These are phyloP conservation scores for Coprinopsis sp. DNA, from an alignment of 768 basidiomycete genomes.

Conservation along the genomic window DNA sequence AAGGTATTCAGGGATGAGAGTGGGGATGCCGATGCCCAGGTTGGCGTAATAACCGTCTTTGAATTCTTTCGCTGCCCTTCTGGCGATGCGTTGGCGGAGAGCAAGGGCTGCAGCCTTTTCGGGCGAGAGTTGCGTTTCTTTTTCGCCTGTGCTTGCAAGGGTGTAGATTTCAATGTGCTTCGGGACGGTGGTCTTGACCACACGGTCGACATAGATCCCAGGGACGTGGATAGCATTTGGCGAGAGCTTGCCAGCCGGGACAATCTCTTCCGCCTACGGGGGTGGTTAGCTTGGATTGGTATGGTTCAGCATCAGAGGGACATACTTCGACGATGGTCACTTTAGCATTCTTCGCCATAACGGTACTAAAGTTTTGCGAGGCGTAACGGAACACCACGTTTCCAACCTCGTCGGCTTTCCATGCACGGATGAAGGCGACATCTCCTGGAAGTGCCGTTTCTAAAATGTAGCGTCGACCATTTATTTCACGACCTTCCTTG, in stretches of 20 bases:
- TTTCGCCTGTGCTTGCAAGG: slow-evolving; percentile 46
- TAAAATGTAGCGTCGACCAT: slow-evolving; percentile 76
- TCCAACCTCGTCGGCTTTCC: slow-evolving; percentile 90
- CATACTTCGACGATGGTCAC: slow-evolving; percentile 86
- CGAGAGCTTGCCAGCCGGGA: slow-evolving; percentile 75
- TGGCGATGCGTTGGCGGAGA: slow-evolving; percentile 71
- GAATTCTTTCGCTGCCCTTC: slow-evolving; percentile 84
- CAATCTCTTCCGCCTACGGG: slow-evolving; percentile 81
- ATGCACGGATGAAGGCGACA: slow-evolving; percentile 82
- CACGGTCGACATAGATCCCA: slow-evolving; percentile 84
- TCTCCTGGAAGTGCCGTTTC: slow-evolving; percentile 78
- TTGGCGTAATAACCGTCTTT: slow-evolving; percentile 87
- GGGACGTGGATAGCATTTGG: slow-evolving; percentile 80
- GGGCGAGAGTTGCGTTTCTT: slow-evolving; percentile 27
- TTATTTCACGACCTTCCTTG: slow-evolving; percentile 73
- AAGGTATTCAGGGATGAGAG: slow-evolving; percentile 77
- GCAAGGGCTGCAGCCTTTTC: slow-evolving; percentile 51
- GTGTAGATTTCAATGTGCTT: slow-evolving; percentile 78
- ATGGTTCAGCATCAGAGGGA: background rate
- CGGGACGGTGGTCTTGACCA: slow-evolving; percentile 70
- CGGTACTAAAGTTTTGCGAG: slow-evolving; percentile 81
- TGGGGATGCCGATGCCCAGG: slow-evolving; percentile 89
- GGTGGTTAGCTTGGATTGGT: background rate
- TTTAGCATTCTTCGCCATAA: slow-evolving; percentile 87
- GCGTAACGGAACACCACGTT: slow-evolving; percentile 93